Evolutionary conservation across 768 basidiomycete genomes (phyloP).

Genomic region (Suillus lakei): DNA sequence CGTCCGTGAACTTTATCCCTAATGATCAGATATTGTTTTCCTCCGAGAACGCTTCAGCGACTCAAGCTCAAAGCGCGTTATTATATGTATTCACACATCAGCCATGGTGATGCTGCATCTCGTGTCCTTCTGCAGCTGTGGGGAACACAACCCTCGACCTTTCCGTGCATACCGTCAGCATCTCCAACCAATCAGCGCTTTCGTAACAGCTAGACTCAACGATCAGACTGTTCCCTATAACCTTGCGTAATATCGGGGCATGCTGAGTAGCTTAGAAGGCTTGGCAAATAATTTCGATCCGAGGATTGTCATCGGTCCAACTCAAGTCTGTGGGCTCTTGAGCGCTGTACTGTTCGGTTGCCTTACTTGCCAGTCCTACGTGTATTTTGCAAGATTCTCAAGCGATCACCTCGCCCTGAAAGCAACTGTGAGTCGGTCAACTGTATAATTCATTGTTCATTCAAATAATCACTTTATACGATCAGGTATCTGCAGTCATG

Average conservation of each 20-base stretch:
- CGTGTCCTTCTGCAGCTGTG: neutral
- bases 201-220: neutral
- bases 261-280: neutral
- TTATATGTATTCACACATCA: neutral
- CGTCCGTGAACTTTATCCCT: neutral
- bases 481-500: conserved; percentile 7
- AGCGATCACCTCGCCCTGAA: conserved; percentile 11
- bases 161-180: neutral
- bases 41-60: neutral
- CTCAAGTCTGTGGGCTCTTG: conserved; percentile 17
- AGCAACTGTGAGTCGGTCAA: neutral
- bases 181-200: neutral
- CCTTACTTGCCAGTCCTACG: conserved; percentile 13
- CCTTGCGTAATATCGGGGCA: neutral
- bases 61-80: neutral
- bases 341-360: conserved; percentile 18
- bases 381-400: conserved; percentile 16
- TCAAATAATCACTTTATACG: neutral
- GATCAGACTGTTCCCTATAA: neutral
- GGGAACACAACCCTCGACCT: neutral
- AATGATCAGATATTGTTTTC: neutral
- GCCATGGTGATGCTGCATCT: neutral
- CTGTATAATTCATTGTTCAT: neutral
- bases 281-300: neutral
- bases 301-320: conserved; percentile 10